Conservation (phyloP, 306 rosid species). For the Vicia sativa region DNA sequence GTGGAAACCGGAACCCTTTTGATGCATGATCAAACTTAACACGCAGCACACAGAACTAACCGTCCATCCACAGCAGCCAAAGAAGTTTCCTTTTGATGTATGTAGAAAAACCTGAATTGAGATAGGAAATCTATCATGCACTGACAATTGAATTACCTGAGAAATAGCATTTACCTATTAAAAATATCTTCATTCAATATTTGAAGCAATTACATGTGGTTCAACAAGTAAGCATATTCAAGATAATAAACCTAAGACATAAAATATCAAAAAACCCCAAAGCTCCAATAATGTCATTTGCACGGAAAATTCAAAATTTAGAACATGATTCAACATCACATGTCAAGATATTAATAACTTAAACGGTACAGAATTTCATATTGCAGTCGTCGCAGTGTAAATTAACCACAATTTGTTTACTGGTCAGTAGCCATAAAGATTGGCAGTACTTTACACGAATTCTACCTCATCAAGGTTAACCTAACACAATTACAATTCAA, state of each 20-base stretch:
- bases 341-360: slow-evolving; percentile 29
- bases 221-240: slow-evolving; percentile 21
- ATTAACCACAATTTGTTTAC: background rate
- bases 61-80: slow-evolving; percentile 35
- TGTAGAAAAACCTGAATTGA: slow-evolving; percentile 32
- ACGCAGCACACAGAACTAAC: slow-evolving; percentile 28
- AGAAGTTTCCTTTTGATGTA: slow-evolving; percentile 33
- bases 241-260: slow-evolving; percentile 9
- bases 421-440: slow-evolving; percentile 9
- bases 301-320: slow-evolving; percentile 24
- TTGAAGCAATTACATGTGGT: slow-evolving; percentile 22
- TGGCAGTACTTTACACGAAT: background rate
- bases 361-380: background rate
- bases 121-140: slow-evolving; percentile 44
- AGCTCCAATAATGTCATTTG: slow-evolving; percentile 14
- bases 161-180: background rate
- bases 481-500: slow-evolving; percentile 24
- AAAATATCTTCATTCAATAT: slow-evolving; percentile 1
- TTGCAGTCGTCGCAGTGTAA: too few relatives aligned
- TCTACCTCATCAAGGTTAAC: background rate
- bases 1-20: slow-evolving; percentile 32
- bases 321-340: slow-evolving; percentile 24
- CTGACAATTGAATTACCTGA: slow-evolving; percentile 27
- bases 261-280: slow-evolving; percentile 4
- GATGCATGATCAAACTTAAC: slow-evolving; percentile 31